phyloP scores from a whole-genome alignment of 2,329 filamentous ascomycete genomes.

The Botrytis medusae region DNA sequence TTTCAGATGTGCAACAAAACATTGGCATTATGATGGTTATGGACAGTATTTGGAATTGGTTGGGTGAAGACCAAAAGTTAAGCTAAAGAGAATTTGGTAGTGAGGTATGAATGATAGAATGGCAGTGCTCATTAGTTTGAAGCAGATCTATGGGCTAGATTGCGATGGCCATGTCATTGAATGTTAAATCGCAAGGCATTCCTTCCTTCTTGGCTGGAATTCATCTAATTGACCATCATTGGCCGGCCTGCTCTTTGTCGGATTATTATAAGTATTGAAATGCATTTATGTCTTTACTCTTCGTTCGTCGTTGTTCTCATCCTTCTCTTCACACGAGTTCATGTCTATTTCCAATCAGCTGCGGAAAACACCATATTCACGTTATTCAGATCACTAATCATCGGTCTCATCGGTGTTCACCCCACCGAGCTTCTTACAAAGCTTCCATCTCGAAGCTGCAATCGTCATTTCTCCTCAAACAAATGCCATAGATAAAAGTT shows the following conservation, averaged over 20 bases:
- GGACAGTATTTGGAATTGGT: background rate
- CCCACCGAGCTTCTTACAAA: constrained; percentile 7
- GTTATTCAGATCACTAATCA: background rate
- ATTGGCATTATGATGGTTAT: background rate
- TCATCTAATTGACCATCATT: background rate
- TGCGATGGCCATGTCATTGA: background rate
- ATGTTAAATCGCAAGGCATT: background rate
- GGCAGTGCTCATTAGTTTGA: background rate
- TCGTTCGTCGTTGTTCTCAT: background rate
- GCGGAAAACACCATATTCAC: background rate
- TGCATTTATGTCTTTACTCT: background rate
- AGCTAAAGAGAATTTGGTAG: background rate
- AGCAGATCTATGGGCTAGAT: background rate
- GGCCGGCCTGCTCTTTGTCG: background rate
- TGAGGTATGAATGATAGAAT: background rate
- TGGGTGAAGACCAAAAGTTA: too few relatives aligned
- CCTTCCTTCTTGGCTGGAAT: background rate
- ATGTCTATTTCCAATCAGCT: background rate
- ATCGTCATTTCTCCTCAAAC: constrained; percentile 17
- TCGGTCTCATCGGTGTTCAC: background rate
- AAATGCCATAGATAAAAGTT: constrained; percentile 8
- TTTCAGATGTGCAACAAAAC: constrained; percentile 6
- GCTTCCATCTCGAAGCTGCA: background rate
- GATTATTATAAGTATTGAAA: background rate
- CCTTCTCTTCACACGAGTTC: background rate